These are phyloP conservation scores for Lichtheimia hyalospora DNA, from an alignment of 371 early-diverging fungal genomes.

Conservation along the genomic window DNA sequence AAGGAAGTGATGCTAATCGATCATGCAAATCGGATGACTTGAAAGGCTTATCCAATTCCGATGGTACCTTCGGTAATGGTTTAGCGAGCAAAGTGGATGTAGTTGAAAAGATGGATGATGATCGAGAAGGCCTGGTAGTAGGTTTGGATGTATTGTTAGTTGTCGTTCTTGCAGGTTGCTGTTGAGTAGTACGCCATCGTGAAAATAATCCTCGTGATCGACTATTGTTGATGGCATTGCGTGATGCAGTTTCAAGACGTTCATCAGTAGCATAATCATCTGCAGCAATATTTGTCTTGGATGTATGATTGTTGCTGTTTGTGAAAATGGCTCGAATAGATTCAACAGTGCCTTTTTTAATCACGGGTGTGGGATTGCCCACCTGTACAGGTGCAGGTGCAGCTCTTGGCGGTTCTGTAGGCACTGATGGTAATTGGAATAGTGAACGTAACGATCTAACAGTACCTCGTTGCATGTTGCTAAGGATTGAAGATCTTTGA, in stretches of 20 bases:
- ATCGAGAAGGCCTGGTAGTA: background rate
- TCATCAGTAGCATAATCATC: slow-evolving; percentile 8
- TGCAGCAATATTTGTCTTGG: slow-evolving; percentile 1
- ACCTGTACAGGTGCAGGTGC: too few relatives aligned
- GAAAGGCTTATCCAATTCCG: background rate
- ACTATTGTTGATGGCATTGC: slow-evolving; percentile 8
- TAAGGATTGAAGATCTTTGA: slow-evolving; percentile 28
- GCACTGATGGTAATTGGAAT: slow-evolving; percentile 28
- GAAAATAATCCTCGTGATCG: background rate
- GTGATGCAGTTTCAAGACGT: slow-evolving; percentile 6
- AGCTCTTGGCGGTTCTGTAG: slow-evolving; percentile 7
- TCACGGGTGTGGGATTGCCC: slow-evolving; percentile 14
- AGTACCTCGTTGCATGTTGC: slow-evolving; percentile 41
- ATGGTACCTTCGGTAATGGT: slow-evolving; percentile 6
- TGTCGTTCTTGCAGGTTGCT: background rate
- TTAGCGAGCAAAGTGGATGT: slow-evolving; percentile 4
- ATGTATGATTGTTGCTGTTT: background rate
- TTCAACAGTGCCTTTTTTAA: slow-evolving; percentile 39
- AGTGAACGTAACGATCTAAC: slow-evolving; percentile 45
- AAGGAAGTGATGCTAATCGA: background rate
- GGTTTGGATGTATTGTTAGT: too few relatives aligned
- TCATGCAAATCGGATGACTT: background rate
- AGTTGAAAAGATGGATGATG: slow-evolving; percentile 3
- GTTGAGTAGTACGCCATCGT: background rate
- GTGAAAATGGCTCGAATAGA: slow-evolving; percentile 35